These are phyloP conservation scores for Closterium sp. DNA, from an alignment of 139 green algal genomes.

Conservation along the genomic window DNA sequence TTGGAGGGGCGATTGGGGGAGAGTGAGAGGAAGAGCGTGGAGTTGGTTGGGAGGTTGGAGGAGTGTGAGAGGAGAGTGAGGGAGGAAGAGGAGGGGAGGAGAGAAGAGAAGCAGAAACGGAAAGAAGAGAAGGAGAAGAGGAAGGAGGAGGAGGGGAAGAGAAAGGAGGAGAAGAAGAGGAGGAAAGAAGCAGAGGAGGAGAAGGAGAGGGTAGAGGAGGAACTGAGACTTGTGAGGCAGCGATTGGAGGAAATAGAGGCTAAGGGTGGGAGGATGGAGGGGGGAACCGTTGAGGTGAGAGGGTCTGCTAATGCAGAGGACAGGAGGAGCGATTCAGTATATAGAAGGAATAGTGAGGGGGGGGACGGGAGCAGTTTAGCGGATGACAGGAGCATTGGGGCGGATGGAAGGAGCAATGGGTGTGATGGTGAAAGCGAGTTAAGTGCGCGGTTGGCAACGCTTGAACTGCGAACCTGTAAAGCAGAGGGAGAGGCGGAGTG, in stretches of 20 bases:
- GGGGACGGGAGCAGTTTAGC: not conserved
- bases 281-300: not conserved
- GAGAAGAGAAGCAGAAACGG: not conserved
- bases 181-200: not conserved
- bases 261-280: not conserved
- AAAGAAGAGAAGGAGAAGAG: not conserved
- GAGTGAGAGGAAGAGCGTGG: not conserved
- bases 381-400: not conserved
- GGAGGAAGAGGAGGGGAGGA: not conserved
- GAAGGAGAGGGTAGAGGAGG: not conserved
- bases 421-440: not conserved
- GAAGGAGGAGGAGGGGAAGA: not conserved
- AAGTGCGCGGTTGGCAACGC: not conserved
- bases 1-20: not conserved
- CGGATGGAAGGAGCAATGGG: not conserved
- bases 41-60: not conserved
- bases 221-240: not conserved
- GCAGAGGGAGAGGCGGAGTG: not conserved
- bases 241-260: not conserved
- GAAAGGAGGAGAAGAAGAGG: not conserved
- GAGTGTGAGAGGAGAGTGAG: not conserved
- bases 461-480: not conserved
- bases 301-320: not conserved
- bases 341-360: not conserved
- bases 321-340: not conserved